A percentile compares a stretch with the other conserved stretches of the same genome.
Evolutionary conservation across 2,329 filamentous ascomycete species (phyloP).

Genomic region (Phaeosphaeriaceae sp.): DNA sequence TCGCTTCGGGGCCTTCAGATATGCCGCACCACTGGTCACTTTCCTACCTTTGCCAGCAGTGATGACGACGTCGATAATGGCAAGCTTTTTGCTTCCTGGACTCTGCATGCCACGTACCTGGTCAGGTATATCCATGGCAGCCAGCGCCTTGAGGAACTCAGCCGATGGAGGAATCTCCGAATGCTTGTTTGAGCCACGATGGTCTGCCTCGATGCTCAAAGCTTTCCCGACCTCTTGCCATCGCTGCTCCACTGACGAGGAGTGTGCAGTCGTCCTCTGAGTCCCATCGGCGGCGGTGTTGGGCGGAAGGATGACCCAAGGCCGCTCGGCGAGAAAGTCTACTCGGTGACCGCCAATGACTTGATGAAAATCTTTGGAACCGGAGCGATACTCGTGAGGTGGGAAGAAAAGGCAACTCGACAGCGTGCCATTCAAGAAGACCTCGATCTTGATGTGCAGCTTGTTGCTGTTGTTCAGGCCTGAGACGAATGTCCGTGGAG

Average conservation of each 20-base stretch:
- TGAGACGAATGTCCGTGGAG: constrained; percentile 38
- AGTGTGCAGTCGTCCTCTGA: constrained; percentile 9
- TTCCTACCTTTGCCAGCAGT: constrained; percentile 40
- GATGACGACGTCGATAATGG: constrained; percentile 50
- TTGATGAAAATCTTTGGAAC: constrained; percentile 26
- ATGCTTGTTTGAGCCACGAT: constrained; percentile 41
- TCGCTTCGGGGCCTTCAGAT: constrained; percentile 32
- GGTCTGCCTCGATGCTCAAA: constrained; percentile 43
- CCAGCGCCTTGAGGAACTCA: constrained; percentile 49
- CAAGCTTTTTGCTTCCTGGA: constrained; percentile 38
- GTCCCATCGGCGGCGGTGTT: constrained; percentile 30
- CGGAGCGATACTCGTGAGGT: constrained; percentile 25
- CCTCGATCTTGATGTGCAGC: constrained; percentile 56
- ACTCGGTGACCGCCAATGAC: constrained; percentile 52
- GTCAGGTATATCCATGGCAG: constrained; percentile 48
- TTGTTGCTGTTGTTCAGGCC: constrained; percentile 21
- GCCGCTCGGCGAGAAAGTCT: constrained; percentile 51
- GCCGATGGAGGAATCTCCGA: constrained; percentile 47
- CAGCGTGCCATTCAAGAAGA: constrained; percentile 57
- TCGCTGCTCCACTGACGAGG: constrained; percentile 26
- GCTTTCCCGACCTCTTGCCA: constrained; percentile 45
- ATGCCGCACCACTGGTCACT: constrained; percentile 23
- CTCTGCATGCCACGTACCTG: constrained; percentile 41
- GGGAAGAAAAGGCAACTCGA: constrained; percentile 41
- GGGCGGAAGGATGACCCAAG: constrained; percentile 52